Evolutionary conservation across 1,139 yeast species (phyloP), one percentile per base, ranked within the genome.

Genomic region (Barnettozyma hawaiiensis): DNA sequence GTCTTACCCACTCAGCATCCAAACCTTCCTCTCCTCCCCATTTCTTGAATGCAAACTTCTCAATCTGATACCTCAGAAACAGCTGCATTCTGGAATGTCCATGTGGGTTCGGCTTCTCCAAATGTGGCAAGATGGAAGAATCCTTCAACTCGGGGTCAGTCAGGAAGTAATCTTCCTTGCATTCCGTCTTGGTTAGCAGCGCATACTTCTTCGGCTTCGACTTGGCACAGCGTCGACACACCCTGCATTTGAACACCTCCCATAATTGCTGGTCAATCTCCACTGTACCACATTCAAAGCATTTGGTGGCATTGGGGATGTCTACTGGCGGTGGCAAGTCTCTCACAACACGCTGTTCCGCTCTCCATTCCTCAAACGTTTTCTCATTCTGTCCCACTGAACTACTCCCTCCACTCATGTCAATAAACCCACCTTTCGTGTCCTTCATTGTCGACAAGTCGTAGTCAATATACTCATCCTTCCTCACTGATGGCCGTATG

Each of bases 101-200:
- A 63, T 92, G 96, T 0, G 99, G 99, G 57, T 94, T 94, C 7
- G 96, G 90, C 54, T 90, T 85, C 52, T 89, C 96, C 47, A 90
- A 68, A 50, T 94, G 76, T 7, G 85, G 84, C 48, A 94, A 69
- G 23, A 89, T 64, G 2, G 65, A 69, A 4, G 63, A 64, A 60
- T 94, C 98, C 42, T 78, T 73, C 32, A 94, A 69, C 61, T 94
- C 98, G 0, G 97, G 94, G 45, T 92, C 97, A 0, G 98, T 92
- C 31, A 92, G 62, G 36, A 92, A 73, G 58, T 94, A 94, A 64
- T 94, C 99, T 53, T 85, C 94, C 41, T 81, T 77, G 61, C 97
- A 87, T 63, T 94, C 99, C 0, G 99, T 94, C 63, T 94, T 94
- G 10, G 98, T 94, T 41, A 94, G 66, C 26, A 94, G 63, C 0